Evolutionary conservation across 73 alveolate genomes (phyloP), one percentile per base, ranked within the genome.

Genomic region (Uronychia setigera): DNA sequence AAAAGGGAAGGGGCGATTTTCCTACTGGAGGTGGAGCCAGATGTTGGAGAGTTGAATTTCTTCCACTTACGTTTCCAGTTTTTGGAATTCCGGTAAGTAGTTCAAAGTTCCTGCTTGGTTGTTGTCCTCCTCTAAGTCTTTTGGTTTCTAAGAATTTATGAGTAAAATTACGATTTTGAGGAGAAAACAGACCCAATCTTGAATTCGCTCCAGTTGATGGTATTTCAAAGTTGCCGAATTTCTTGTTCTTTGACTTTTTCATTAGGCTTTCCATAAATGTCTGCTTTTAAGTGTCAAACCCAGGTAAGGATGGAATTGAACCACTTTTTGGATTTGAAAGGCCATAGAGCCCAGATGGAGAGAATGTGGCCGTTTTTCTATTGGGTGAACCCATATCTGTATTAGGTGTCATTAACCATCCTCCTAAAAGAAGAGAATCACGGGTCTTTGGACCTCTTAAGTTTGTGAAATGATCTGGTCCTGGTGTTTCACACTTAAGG

Each of bases 1-100:
- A 83, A 91, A 92, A 79, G 96, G 88, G 67, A 85, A 87, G 75
- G 95, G n/a, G n/a, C n/a, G n/a, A 46, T 46, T 46, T 46, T 46
- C 67, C 67, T 46, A 46, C 19, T 5, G 67, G 67, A 46, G 67
- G 67, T 46, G 67, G 67, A 46, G 67, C 67, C 19, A 46, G 67
- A 19, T 46, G 67, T n/a, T n/a, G 67, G 67, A 46, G 67, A 46
- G 67, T 5, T 11, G 67, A 19, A 5, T 19, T 46, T 46, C n/a
- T 46, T 46, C 67, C 67, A 19, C 19, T 46, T 46, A 46, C n/a
- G 67, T 5, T 46, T 19, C 19, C 5, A 46, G 67, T 5, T 46
- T 19, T 46, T n/a, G n/a, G n/a, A n/a, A n/a, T 46, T 46, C 67
- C 67, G 19, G n/a, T 46, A 19, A 46, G n/a, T 5, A 46, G 67